Base-by-base conservation (phyloP, 306 rosid species). In the Acacia confusa region DNA sequence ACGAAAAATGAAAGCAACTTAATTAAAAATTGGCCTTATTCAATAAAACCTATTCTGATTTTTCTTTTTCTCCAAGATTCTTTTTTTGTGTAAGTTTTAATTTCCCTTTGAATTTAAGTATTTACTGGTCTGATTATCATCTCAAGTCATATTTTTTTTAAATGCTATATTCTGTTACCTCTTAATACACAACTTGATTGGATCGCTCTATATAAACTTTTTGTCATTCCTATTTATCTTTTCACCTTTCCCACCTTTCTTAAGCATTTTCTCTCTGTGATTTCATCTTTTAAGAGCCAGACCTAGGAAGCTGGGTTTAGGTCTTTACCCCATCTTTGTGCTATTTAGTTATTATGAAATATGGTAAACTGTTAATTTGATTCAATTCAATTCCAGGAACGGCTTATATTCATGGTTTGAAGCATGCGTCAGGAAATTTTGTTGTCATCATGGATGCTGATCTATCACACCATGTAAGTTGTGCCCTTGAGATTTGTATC, bases 391-490 rank as follows among this genome's bases (percentile, higher is more conserved):
- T 86, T 88, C 84, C 90, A 95, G 99, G 99, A 82, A 93, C 98
- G 83, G 99, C 97, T 81, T 95, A 93, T 65, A 81, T 88, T 85
- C 98, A 95, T 88, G 98, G 98, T 61, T 84, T 95, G 87, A 92
- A 93, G 89, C 96, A 93, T 92, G 99, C 97, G 57, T 86, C 97
- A 76, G 98, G 99, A 32, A 87, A 95, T 89, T 95, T 93, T 87
- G 92, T 93, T 78, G 94, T 93, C 68, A 95, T 95, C 85, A 92
- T 93, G 98, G 98, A 95, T 86, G 99, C 97, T 64, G 97, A 95
- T 88, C 88, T 95, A 68, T 92, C 99, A 5, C 98, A 95, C 75
- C 99, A 92, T 81, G 99, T 92, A 85, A 89, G 96, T 84, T 57
- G 32, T 73, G 68, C 44, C 41, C 20, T 67, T 72, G 32, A 47